Evolutionary conservation across 495 filamentous ascomycete genomes (phyloP).

Genomic region (Aspergillus leporis): DNA sequence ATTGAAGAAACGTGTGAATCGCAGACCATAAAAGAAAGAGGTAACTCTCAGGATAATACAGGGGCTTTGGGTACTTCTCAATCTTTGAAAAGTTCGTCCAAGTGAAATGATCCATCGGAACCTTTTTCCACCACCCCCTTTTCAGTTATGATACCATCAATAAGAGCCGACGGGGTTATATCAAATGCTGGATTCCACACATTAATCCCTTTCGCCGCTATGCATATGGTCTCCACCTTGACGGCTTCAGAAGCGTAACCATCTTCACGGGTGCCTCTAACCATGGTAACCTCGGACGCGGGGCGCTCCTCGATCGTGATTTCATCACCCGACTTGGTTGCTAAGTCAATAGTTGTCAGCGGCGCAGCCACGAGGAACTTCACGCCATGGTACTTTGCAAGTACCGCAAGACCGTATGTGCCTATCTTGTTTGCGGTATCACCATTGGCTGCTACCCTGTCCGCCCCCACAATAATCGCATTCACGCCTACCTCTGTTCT

Average conservation of each 20-base stretch:
- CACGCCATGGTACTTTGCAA: constrained; percentile 81
- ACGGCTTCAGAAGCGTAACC: constrained; percentile 47
- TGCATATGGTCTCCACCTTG: constrained; percentile 68
- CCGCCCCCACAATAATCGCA: constrained; percentile 90
- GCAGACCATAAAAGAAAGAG: constrained; percentile 14
- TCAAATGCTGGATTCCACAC: constrained; percentile 99
- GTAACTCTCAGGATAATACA: constrained; percentile 6
- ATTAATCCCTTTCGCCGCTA: constrained; percentile 75
- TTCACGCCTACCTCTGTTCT: constrained; percentile 61
- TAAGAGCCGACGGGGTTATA: constrained; percentile 80
- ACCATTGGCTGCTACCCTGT: constrained; percentile 92
- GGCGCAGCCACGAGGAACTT: constrained; percentile 96
- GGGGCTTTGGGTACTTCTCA: constrained; percentile 9
- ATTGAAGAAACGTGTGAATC: constrained; percentile 31
- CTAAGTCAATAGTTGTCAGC: constrained; percentile 87
- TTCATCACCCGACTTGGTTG: constrained; percentile 68
- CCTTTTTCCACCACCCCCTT: constrained; percentile 81
- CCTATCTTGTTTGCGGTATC: constrained; percentile 99
- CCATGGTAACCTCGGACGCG: constrained; percentile 72
- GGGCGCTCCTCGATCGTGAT: constrained; percentile 90
- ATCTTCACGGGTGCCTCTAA: constrained; percentile 69
- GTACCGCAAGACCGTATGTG: constrained; percentile 86
- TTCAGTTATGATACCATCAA: constrained; percentile 94
- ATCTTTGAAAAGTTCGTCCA: constrained; percentile 54
- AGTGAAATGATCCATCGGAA: constrained; percentile 71